phyloP scores from a whole-genome alignment of 2,329 filamentous ascomycete species.

The Xylariaceae sp. region DNA sequence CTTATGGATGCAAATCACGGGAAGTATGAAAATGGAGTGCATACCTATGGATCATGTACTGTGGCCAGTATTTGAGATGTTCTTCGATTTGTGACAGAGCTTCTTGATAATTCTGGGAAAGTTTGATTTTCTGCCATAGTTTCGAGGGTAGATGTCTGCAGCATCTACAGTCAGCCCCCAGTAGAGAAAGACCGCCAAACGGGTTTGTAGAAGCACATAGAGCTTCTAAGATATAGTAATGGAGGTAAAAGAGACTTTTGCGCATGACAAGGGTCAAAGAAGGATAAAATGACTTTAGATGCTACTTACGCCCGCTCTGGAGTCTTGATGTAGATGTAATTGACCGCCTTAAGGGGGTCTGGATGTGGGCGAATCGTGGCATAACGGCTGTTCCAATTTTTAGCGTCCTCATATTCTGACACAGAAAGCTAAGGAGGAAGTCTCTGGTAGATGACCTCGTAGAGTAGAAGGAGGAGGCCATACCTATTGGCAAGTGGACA shows the following conservation, averaged over 20 bases:
- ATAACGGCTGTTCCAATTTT: conserved; percentile 25
- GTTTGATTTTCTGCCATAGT: conserved; percentile 91
- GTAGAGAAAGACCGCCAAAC: background rate
- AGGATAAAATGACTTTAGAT: background rate
- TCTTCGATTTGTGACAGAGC: conserved; percentile 88
- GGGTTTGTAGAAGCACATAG: background rate
- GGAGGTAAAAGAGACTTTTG: background rate
- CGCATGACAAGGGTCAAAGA: background rate
- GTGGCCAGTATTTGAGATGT: conserved; percentile 90
- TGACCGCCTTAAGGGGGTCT: conserved; percentile 72
- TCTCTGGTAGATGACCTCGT: background rate
- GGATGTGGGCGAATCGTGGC: conserved; percentile 29
- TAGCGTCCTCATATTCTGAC: background rate
- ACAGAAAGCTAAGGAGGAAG: background rate
- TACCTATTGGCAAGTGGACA: conserved; percentile 44
- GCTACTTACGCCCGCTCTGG: conserved; percentile 62
- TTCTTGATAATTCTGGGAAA: conserved; percentile 89
- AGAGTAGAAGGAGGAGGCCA: background rate
- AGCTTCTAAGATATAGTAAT: too few relatives aligned
- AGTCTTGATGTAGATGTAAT: conserved; percentile 98
- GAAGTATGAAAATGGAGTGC: background rate
- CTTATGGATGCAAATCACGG: too few relatives aligned
- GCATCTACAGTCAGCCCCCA: conserved; percentile 56
- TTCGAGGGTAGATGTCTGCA: conserved; percentile 77
- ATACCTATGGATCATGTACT: conserved; percentile 61